phyloP scores from a whole-genome alignment of 2,329 filamentous ascomycete genomes.

The Paracamarosporium sp. region DNA sequence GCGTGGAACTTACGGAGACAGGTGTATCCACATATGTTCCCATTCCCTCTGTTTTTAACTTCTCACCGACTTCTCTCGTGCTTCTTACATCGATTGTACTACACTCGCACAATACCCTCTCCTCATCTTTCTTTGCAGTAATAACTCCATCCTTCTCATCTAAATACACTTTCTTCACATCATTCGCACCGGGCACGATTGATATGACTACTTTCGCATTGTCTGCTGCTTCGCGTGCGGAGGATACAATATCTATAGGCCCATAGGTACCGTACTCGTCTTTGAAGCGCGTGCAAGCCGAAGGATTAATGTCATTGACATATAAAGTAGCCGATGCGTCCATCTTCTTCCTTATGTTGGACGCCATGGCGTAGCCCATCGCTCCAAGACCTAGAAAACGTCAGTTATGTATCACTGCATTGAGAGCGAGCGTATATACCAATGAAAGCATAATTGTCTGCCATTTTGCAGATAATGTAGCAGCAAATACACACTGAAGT shows the following conservation, averaged over 20 bases:
- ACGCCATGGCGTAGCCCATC: constrained; percentile 44
- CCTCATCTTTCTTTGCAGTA: constrained; percentile 20
- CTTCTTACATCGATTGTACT: constrained; percentile 41
- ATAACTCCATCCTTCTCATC: constrained; percentile 33
- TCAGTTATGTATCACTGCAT: not conserved
- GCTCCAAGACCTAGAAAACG: constrained; percentile 37
- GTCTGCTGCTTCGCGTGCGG: constrained; percentile 35
- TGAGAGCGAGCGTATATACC: constrained; percentile 17
- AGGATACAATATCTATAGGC: constrained; percentile 29
- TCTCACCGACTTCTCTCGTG: constrained; percentile 31
- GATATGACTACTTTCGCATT: constrained; percentile 34
- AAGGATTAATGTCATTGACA: constrained; percentile 37
- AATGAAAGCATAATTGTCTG: constrained; percentile 40
- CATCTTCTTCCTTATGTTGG: constrained; percentile 37
- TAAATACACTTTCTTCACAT: constrained; percentile 40
- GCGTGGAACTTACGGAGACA: constrained; percentile 30
- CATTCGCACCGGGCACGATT: constrained; percentile 33
- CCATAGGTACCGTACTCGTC: constrained; percentile 25
- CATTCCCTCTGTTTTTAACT: constrained; percentile 13
- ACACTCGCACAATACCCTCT: constrained; percentile 36
- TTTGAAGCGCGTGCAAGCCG: constrained; percentile 31
- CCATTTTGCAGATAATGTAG: constrained; percentile 17
- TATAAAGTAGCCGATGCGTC: constrained; percentile 25
- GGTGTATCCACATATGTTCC: constrained; percentile 40
- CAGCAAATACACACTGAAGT: not conserved